Percentiles rank a stretch among this genome's conserved stretches.
phyloP scores from a whole-genome alignment of 176 grass and related monocot genomes.

The Eragrostis curvula region DNA sequence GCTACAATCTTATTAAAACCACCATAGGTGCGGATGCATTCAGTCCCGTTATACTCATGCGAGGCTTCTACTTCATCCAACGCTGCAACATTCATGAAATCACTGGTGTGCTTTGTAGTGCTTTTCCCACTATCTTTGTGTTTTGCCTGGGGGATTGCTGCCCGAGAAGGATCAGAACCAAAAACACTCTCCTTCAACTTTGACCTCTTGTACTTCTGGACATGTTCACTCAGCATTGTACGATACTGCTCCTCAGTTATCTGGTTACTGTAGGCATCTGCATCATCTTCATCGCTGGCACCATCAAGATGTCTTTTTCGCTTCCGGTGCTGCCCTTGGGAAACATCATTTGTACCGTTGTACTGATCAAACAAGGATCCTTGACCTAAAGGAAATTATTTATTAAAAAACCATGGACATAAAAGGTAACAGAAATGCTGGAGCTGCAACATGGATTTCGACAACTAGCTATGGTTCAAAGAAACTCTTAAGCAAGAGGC shows the following conservation, averaged over 20 bases:
- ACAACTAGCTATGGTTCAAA: conserved; percentile 21
- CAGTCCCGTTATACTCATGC: conserved; percentile 44
- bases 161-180: conserved; percentile 56
- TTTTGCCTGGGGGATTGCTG: conserved; percentile 33
- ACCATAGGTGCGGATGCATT: conserved; percentile 58
- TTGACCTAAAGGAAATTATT: conserved; percentile 50
- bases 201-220: conserved; percentile 72
- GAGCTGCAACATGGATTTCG: conserved; percentile 32
- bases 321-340: conserved; percentile 51
- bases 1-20: conserved; percentile 72
- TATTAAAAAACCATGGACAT: conserved; percentile 22
- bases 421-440: conserved; percentile 13
- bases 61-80: conserved; percentile 47
- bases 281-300: conserved; percentile 64
- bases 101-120: conserved; percentile 45
- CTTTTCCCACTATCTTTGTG: conserved; percentile 52
- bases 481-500: conserved; percentile 9
- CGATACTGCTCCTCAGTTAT: conserved; percentile 91
- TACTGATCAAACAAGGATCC: conserved; percentile 62
- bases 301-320: conserved; percentile 51
- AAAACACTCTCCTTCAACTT: conserved; percentile 60
- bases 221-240: conserved; percentile 90
- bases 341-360: conserved; percentile 66
- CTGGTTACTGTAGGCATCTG: conserved; percentile 61
- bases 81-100: conserved; percentile 37